Conservation (phyloP, 768 basidiomycete species). For the Rhodotorula sphaerocarpa region DNA sequence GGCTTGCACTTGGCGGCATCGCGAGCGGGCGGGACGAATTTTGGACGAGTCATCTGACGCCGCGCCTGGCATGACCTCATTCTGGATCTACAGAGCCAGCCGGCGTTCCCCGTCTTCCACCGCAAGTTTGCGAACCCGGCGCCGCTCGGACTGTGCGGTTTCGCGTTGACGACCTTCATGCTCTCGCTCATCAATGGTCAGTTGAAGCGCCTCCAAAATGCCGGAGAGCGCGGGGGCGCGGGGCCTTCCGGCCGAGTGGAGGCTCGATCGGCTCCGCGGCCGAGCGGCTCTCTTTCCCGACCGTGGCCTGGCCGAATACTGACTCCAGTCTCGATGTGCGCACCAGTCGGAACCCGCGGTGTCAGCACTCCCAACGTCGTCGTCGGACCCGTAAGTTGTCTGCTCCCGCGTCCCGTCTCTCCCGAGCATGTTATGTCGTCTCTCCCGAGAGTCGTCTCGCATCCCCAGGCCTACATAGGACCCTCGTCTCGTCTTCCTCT, state of each 20-base stretch:
- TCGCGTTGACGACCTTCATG: constrained; percentile 44
- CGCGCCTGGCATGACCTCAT: background rate
- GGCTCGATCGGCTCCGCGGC: background rate
- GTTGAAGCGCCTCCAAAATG: too few species aligned
- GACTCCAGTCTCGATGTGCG: background rate
- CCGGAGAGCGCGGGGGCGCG: too few species aligned
- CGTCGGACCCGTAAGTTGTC: constrained; percentile 23
- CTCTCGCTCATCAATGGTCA: constrained; percentile 34
- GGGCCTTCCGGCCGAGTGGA: too few species aligned
- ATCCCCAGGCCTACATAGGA: too few species aligned
- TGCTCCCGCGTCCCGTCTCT: background rate
- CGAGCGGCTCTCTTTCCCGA: background rate
- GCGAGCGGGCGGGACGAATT: too few species aligned
- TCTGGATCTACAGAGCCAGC: constrained; percentile 37
- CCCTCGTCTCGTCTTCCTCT: too few species aligned
- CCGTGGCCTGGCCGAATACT: background rate
- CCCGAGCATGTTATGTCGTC: too few species aligned
- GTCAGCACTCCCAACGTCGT: constrained; percentile 30
- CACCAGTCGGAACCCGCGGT: constrained; percentile 37
- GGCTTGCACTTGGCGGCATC: background rate
- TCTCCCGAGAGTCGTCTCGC: too few species aligned
- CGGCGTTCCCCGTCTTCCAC: constrained; percentile 41
- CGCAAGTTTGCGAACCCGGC: constrained; percentile 33
- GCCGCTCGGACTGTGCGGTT: constrained; percentile 29
- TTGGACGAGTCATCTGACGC: background rate